Base-by-base conservation (phyloP, 2,329 filamentous ascomycete species). In the Pseudopithomyces chartarum region DNA sequence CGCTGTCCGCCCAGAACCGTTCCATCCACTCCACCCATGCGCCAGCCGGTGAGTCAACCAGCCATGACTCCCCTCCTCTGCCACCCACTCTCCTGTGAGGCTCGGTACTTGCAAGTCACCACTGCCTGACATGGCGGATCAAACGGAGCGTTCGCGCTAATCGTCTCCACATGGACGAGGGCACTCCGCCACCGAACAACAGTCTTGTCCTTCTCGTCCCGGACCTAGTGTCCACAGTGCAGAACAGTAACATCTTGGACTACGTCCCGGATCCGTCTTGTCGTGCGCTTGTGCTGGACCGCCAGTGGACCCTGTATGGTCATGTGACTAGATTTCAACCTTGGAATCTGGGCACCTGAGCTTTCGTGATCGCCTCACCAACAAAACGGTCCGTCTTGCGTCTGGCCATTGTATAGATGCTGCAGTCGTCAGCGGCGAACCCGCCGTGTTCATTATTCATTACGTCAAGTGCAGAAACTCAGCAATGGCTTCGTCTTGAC, bases 21-120 rank as follows among this genome's bases (percentile, higher is more conserved):
- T 6, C n/a, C 34, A 33, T 46, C 46, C 7, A 33, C 48, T 46
- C 46, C 7, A 33, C 48, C 38, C 20, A 23, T 59, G 38, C 13
- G 49, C 47, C 6, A 34, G 38, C 46, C 53, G 59, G 61, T 66
- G 63, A 64, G 55, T 61, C 63, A 63, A 55, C 10, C 45, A 51
- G 42, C 59, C 45, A 34, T 62, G 48, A 43, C 53, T 59, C 55
- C 44, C 23, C 26, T 29, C 26, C 26, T 29, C 26, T 29, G 26
- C 26, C 26, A 50, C 47, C 19, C 17, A 39, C 33, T n/a, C 47
- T 50, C 34, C 15, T 65, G 65, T 63, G 68, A 67, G 64, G 61
- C 64, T 71, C 67, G 66, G 59, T 60, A 57, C 60, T 68, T 63
- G 64, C n/a, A n/a, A n/a, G n/a, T 70, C 62, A 70, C 60, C 17